Conservation (phyloP, 2,329 filamentous ascomycete genomes). For the Paecilomyces niveus region DNA sequence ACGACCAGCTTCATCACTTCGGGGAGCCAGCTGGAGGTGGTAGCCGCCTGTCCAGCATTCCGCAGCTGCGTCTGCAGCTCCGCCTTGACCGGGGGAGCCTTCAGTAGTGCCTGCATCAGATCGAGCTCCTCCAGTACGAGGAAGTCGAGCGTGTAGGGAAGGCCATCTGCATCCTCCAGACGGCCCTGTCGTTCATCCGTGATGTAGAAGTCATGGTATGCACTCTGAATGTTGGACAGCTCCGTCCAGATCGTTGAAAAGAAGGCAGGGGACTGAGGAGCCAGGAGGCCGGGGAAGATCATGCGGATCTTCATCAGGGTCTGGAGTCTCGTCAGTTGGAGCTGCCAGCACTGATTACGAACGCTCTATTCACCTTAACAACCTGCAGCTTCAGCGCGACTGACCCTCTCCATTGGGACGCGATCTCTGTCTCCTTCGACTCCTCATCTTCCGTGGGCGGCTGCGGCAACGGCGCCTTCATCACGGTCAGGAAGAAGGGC, state of each 20-base stretch:
- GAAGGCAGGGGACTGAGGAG: slow-evolving; percentile 72
- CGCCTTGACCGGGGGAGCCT: slow-evolving; percentile 78
- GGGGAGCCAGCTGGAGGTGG: slow-evolving; percentile 70
- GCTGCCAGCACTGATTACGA: background rate
- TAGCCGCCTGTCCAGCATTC: slow-evolving; percentile 50
- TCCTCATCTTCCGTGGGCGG: slow-evolving; percentile 52
- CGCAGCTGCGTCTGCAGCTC: slow-evolving; percentile 77
- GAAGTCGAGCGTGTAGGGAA: slow-evolving; percentile 94
- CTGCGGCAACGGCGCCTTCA: slow-evolving; percentile 66
- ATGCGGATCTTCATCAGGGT: slow-evolving; percentile 81
- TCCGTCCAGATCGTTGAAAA: slow-evolving; percentile 90
- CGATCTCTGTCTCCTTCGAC: slow-evolving; percentile 45
- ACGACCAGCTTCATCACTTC: slow-evolving; percentile 82
- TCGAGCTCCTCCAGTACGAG: slow-evolving; percentile 90
- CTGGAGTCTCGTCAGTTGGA: slow-evolving; percentile 20
- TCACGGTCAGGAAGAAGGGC: slow-evolving; percentile 74
- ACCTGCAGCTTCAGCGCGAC: slow-evolving; percentile 87
- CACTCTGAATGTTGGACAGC: slow-evolving; percentile 61
- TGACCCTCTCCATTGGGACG: slow-evolving; percentile 69
- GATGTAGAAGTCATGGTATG: slow-evolving; percentile 80
- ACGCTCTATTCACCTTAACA: slow-evolving; percentile 55
- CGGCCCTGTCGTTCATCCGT: slow-evolving; percentile 78
- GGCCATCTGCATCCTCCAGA: slow-evolving; percentile 77
- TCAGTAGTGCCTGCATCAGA: slow-evolving; percentile 84
- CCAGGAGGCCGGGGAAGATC: slow-evolving; percentile 74